Percentiles rank a stretch among this genome's conserved stretches.
Evolutionary conservation across 202 grass and related monocot genomes (phyloP).

Genomic region (Setaria viridis): DNA sequence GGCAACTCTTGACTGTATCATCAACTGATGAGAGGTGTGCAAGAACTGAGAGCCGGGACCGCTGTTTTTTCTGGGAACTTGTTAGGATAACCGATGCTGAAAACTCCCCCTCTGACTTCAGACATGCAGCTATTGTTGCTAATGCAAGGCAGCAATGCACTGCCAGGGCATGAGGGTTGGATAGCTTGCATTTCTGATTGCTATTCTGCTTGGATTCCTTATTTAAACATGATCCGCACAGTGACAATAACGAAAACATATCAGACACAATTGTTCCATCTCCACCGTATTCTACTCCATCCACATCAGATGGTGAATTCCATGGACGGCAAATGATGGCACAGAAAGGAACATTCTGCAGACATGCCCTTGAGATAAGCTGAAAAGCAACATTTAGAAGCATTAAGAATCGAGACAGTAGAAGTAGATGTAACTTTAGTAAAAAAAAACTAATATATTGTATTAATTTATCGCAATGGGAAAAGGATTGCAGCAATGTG

Average conservation of each 20-base stretch:
- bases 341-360: slow-evolving; percentile 68
- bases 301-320: slow-evolving; percentile 55
- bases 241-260: slow-evolving; percentile 77
- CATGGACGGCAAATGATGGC: slow-evolving; percentile 59
- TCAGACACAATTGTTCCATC: slow-evolving; percentile 87
- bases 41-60: slow-evolving; percentile 82
- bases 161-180: slow-evolving; percentile 80
- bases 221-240: slow-evolving; percentile 83
- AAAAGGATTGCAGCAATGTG: not conserved
- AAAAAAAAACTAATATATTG: not conserved
- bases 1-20: slow-evolving; percentile 85
- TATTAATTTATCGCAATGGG: not conserved
- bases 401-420: not conserved
- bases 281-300: slow-evolving; percentile 69
- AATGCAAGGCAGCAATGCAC: slow-evolving; percentile 79
- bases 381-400: slow-evolving; percentile 59
- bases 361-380: slow-evolving; percentile 89
- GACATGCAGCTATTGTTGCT: slow-evolving; percentile 63
- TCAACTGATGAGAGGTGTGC: slow-evolving; percentile 82
- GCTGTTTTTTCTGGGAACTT: slow-evolving; percentile 69
- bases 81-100: slow-evolving; percentile 74
- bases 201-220: slow-evolving; percentile 74
- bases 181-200: slow-evolving; percentile 84
- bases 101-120: slow-evolving; percentile 62
- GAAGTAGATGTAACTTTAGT: slow-evolving; percentile 16